Conservation (phyloP, 495 filamentous ascomycete species). For the Chaetomium tenue region DNA sequence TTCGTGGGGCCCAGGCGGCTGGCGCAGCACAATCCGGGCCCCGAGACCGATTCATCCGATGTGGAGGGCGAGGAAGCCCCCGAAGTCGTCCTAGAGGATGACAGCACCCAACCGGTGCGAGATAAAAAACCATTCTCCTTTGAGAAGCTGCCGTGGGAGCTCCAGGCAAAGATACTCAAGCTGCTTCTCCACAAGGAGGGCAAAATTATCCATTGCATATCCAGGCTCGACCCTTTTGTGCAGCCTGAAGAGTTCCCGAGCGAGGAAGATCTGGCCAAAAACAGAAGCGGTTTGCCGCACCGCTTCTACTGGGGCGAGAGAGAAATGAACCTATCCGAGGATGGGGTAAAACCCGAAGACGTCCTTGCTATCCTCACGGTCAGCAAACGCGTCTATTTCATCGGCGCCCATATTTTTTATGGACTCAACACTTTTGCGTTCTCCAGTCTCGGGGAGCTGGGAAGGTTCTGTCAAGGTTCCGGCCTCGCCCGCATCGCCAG, state of each 20-base stretch:
- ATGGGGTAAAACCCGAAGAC: constrained; percentile 27
- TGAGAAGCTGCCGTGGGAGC: constrained; percentile 29
- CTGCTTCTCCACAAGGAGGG: constrained; percentile 29
- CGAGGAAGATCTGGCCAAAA: constrained; percentile 13
- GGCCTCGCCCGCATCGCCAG: constrained; percentile 34
- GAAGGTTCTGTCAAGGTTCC: constrained; percentile 41
- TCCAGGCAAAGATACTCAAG: constrained; percentile 37
- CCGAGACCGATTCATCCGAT: constrained; percentile 1
- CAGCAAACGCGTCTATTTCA: constrained; percentile 36
- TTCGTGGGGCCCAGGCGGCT: background rate
- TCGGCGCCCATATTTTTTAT: constrained; percentile 42
- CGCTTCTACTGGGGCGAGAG: constrained; percentile 37
- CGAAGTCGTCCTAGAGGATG: background rate
- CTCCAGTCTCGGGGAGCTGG: constrained; percentile 44
- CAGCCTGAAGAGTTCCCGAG: constrained; percentile 26
- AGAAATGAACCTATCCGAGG: constrained; percentile 29
- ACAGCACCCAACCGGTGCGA: too few relatives aligned
- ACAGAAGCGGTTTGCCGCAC: constrained; percentile 28
- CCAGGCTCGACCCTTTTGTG: constrained; percentile 38
- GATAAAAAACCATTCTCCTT: constrained; percentile 27
- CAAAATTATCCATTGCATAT: constrained; percentile 40
- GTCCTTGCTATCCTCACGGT: constrained; percentile 34
- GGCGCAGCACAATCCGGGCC: background rate
- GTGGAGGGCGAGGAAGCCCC: background rate
- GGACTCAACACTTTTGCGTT: constrained; percentile 48